A percentile compares a stretch with the other conserved stretches of the same genome.
Evolutionary conservation across 2,329 filamentous ascomycete genomes (phyloP).

Genomic region (Diaporthe longicolla): DNA sequence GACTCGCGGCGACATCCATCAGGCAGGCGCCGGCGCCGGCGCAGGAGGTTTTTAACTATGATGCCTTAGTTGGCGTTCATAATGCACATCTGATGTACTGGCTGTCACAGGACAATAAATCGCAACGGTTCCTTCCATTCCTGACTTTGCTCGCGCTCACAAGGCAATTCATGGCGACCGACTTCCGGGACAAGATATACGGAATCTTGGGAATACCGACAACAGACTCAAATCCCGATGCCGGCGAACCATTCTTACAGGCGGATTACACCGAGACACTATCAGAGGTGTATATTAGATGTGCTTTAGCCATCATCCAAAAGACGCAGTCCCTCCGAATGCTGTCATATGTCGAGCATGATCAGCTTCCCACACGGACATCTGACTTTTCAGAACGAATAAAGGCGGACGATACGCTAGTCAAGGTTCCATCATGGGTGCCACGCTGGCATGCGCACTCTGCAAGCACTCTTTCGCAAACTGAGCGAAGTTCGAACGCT

Average conservation of each 20-base stretch:
- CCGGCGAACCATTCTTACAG: not conserved
- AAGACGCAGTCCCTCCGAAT: not conserved
- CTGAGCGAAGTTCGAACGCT: not conserved
- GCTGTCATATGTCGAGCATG: slow-evolving; percentile 10
- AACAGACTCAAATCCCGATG: not conserved
- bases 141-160: not conserved
- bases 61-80: not conserved
- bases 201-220: slow-evolving; percentile 1
- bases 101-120: not conserved
- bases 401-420: not conserved
- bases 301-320: not conserved
- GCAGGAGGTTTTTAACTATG: too few species aligned
- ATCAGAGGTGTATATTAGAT: not conserved
- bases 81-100: not conserved
- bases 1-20: not conserved
- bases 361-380: too few species aligned
- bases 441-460: not conserved
- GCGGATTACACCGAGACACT: not conserved
- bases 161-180: not conserved
- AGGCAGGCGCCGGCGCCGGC: not conserved
- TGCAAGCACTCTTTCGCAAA: not conserved
- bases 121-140: not conserved
- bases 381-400: not conserved
- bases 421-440: not conserved
- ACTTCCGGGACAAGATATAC: slow-evolving; percentile 5